Conservation (phyloP, 202 grass and related monocot genomes). For the Saccharum hybrid region DNA sequence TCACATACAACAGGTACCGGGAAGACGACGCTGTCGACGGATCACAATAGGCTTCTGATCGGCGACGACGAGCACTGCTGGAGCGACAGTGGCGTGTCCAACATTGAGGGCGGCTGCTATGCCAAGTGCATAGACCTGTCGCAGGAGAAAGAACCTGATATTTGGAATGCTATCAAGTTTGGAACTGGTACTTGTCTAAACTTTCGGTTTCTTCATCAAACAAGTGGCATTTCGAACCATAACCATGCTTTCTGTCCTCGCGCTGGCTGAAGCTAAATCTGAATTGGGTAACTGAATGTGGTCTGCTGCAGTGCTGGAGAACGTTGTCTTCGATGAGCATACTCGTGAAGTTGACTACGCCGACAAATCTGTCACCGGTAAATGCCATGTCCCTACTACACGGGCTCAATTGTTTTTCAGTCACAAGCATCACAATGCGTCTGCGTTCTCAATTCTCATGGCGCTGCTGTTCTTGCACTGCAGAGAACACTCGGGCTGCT, state of each 20-base stretch:
- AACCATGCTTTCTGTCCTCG: neutral
- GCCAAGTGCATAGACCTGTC: constrained; percentile 96
- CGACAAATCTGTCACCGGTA: constrained; percentile 98
- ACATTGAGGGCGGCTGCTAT: constrained; percentile 98
- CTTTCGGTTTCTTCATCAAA: neutral
- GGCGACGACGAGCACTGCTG: constrained; percentile 98
- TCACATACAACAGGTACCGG: constrained; percentile 66
- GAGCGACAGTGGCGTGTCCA: constrained; percentile 91
- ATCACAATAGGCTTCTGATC: constrained; percentile 87
- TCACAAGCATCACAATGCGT: neutral
- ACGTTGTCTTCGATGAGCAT: constrained; percentile 96
- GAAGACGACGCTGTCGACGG: constrained; percentile 96
- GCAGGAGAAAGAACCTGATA: constrained; percentile 92
- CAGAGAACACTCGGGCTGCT: constrained; percentile 95
- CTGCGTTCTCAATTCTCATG: neutral
- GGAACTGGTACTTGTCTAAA: constrained; percentile 67
- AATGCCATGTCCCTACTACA: neutral
- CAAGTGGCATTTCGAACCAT: neutral
- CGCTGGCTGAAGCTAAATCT: neutral
- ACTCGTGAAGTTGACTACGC: constrained; percentile 85
- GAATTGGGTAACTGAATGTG: neutral
- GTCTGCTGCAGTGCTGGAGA: constrained; percentile 75
- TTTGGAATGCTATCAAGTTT: constrained; percentile 99
- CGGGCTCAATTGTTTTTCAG: neutral
- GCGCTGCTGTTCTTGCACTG: neutral